Conservation (phyloP, 2,329 filamentous ascomycete species). For the Pochonia chlamydosporia region DNA sequence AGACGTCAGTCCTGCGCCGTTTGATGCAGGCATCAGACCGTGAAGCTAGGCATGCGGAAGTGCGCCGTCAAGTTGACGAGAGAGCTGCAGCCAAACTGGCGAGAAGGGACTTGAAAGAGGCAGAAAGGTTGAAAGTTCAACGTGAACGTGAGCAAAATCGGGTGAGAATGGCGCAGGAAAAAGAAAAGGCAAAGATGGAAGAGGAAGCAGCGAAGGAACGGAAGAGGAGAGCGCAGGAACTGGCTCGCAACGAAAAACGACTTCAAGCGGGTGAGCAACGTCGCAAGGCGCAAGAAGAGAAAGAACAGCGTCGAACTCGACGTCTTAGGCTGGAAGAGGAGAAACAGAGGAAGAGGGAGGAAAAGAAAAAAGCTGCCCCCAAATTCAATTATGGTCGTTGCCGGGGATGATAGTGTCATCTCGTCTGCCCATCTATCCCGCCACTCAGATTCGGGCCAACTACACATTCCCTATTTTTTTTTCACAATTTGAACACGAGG, state of each 20-base stretch:
- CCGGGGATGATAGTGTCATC: slow-evolving; percentile 14
- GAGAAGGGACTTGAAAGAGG: slow-evolving; percentile 5
- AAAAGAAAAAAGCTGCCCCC: slow-evolving; percentile 14
- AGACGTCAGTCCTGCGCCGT: slow-evolving; percentile 13
- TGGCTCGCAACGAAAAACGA: slow-evolving; percentile 6
- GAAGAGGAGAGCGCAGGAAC: slow-evolving; percentile 10
- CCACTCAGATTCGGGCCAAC: neutral
- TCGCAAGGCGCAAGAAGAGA: slow-evolving; percentile 11
- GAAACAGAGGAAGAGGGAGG: slow-evolving; percentile 11
- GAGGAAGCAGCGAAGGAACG: slow-evolving; percentile 13
- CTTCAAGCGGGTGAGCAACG: slow-evolving; percentile 13
- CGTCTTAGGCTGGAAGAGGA: slow-evolving; percentile 10
- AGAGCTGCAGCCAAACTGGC: slow-evolving; percentile 9
- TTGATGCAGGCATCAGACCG: slow-evolving; percentile 18
- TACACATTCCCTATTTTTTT: neutral
- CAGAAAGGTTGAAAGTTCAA: neutral
- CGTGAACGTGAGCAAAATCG: slow-evolving; percentile 7
- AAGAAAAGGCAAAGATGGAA: slow-evolving; percentile 12
- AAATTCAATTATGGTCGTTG: slow-evolving; percentile 15
- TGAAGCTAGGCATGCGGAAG: slow-evolving; percentile 9
- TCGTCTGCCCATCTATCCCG: neutral
- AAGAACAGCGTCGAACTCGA: slow-evolving; percentile 6
- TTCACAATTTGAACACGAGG: neutral
- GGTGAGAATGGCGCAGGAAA: slow-evolving; percentile 6
- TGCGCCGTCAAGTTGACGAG: slow-evolving; percentile 5